phyloP scores from a whole-genome alignment of 75 land plant genomes.

The Picea sitchensis region DNA sequence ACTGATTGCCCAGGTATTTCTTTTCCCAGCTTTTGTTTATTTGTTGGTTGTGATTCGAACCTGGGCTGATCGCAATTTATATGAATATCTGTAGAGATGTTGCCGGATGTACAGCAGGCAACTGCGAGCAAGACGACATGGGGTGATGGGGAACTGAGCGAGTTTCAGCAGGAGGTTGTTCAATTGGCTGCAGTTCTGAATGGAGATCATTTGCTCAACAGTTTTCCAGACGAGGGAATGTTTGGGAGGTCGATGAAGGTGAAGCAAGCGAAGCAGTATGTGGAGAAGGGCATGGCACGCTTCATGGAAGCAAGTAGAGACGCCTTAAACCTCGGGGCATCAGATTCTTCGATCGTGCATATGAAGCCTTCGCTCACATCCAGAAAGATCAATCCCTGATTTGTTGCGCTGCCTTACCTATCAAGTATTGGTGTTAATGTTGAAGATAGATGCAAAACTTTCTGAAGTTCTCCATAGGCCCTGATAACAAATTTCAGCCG shows the following conservation, averaged over 20 bases:
- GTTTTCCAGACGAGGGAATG: not conserved
- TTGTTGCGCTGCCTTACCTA: too few species aligned
- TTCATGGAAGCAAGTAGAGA: constrained; percentile 1
- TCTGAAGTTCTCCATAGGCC: too few species aligned
- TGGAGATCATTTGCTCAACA: constrained; percentile 35
- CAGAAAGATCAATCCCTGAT: not conserved
- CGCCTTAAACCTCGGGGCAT: not conserved
- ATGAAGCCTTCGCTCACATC: constrained; percentile 7
- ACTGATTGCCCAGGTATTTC: constrained; percentile 82
- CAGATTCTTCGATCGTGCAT: not conserved
- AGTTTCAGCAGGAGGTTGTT: constrained; percentile 84
- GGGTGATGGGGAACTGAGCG: constrained; percentile 16
- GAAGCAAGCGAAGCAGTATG: not conserved
- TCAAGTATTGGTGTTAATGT: too few species aligned
- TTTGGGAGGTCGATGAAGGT: not conserved
- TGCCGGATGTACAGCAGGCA: constrained; percentile 38
- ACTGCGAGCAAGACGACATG: not conserved
- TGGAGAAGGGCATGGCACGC: not conserved
- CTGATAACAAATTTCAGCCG: too few species aligned
- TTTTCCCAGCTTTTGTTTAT: not conserved
- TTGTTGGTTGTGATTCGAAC: not conserved
- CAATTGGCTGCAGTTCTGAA: constrained; percentile 75
- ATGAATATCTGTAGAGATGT: constrained; percentile 30
- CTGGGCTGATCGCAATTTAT: not conserved
- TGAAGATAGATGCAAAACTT: too few species aligned